Conservation (phyloP, 257 asterid genomes). For the Ophiorrhiza pumila region DNA sequence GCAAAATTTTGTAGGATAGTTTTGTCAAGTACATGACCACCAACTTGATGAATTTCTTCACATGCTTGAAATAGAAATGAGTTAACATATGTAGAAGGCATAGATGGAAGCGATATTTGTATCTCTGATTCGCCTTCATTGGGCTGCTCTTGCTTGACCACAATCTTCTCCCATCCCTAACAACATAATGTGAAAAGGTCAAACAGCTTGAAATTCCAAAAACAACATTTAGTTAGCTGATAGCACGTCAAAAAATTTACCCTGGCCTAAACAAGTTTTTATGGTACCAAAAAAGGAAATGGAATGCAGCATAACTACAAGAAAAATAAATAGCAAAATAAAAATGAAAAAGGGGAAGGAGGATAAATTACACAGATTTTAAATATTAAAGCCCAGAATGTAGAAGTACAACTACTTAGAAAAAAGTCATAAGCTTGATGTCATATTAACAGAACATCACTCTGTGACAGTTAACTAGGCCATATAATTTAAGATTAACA, state of each 20-base stretch:
- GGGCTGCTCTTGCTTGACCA: constrained; percentile 76
- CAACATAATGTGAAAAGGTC: constrained; percentile 21
- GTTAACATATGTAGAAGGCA: constrained; percentile 83
- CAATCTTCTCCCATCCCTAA: constrained; percentile 99
- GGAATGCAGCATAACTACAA: background rate
- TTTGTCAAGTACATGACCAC: constrained; percentile 94
- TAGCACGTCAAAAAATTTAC: background rate
- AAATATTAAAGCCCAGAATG: background rate
- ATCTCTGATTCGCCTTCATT: constrained; percentile 70
- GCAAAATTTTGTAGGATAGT: constrained; percentile 81
- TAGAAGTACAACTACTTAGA: background rate
- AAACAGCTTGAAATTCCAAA: constrained; percentile 20
- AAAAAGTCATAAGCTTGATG: background rate
- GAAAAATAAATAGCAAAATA: background rate
- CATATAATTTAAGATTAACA: background rate
- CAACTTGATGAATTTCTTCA: constrained; percentile 92
- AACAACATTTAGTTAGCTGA: background rate
- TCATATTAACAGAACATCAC: background rate
- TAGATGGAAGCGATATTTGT: constrained; percentile 88
- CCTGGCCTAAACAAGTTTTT: background rate
- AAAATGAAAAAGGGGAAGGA: background rate
- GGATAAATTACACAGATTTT: background rate
- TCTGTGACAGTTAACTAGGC: background rate
- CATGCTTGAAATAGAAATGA: constrained; percentile 81
- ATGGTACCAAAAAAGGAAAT: background rate